Evolutionary conservation across 1,139 yeast genomes (phyloP), one percentile per base, ranked within the genome.

Genomic region (Candida mesenterica): DNA sequence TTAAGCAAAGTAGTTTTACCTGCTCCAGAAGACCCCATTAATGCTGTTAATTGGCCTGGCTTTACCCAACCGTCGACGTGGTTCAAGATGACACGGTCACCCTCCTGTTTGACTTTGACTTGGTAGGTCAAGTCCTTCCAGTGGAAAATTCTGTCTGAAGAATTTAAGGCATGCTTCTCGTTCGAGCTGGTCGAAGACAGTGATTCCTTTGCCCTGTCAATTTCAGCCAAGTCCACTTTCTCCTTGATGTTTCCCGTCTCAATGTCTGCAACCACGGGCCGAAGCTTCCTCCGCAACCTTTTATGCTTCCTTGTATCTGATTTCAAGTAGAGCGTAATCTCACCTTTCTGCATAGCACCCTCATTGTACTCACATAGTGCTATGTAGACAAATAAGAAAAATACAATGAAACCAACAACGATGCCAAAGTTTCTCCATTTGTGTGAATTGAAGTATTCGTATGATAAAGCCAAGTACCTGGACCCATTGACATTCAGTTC

Each of bases 381-480:
- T 49, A 87, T 58, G 51, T 83, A 82, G 12, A 77, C 65, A 30
- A 49, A 49, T 36, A 82, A 61, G 59, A 83, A 81, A 56, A 80
- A 71, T 17, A 78, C 33, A 22, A 65, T 59, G 52, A 73, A 84
- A 1, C 69, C 86, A 41, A 80, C 38, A 28, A 73, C 61, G 46
- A 88, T 81, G 54, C 95, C 96, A 46, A 79, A 76, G 53, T 88
- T 82, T 65, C 96, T 79, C 96, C 96, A 88, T 52, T 77, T 75
- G 57, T 88, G 89, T 6, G 62, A 41, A 46, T 74, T 70, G 29
- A 56, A 50, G 59, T 83, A 87, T 9, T 54, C 45, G 54, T 60
- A 80, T 3, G 79, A 58, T 10, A 48, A 43, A 4, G 48, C 49
- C 32, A 87, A 45, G 54, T 79, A 88, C 14, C 49, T 62, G 36